These are phyloP conservation scores for Penicillium sp. DNA, from an alignment of 2,329 filamentous ascomycete species.

Conservation along the genomic window DNA sequence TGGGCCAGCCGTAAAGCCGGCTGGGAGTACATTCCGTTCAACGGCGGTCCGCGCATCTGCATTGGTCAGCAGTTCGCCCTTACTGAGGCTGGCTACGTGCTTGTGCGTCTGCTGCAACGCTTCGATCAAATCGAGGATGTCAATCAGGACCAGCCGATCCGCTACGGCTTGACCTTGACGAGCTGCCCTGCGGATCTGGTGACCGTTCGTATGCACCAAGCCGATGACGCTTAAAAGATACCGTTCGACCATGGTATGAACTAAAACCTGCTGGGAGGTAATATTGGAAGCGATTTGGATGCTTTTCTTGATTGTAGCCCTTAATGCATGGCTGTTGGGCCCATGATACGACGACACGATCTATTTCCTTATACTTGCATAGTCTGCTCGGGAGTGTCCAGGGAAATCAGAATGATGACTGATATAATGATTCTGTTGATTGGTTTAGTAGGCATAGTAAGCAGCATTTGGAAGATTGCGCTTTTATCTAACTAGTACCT, in stretches of 20 bases:
- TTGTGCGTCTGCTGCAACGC: conserved; percentile 66
- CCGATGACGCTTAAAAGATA: conserved; percentile 12
- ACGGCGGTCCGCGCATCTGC: conserved; percentile 68
- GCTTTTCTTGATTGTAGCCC: neutral
- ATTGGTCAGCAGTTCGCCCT: conserved; percentile 77
- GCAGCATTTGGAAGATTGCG: no score
- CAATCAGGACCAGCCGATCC: conserved; percentile 15
- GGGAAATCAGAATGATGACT: no score
- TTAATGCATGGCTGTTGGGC: neutral
- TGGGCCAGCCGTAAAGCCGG: conserved; percentile 62
- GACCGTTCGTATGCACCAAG: conserved; percentile 31
- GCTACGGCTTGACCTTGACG: conserved; percentile 25
- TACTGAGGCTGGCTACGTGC: conserved; percentile 62
- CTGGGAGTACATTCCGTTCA: conserved; percentile 71
- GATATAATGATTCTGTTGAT: no score
- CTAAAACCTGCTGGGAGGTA: neutral
- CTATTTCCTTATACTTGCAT: neutral
- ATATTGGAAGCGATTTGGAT: neutral
- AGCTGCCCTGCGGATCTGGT: conserved; percentile 26
- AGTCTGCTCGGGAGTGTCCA: neutral
- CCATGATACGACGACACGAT: conserved; percentile 1
- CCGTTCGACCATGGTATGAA: neutral
- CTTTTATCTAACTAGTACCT: no score
- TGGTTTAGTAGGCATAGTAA: no score
- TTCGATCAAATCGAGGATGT: conserved; percentile 57